Percentiles rank a stretch among this genome's conserved stretches.
phyloP scores from a whole-genome alignment of 345 rosid species.

The Diplotaxis tenuifolia region DNA sequence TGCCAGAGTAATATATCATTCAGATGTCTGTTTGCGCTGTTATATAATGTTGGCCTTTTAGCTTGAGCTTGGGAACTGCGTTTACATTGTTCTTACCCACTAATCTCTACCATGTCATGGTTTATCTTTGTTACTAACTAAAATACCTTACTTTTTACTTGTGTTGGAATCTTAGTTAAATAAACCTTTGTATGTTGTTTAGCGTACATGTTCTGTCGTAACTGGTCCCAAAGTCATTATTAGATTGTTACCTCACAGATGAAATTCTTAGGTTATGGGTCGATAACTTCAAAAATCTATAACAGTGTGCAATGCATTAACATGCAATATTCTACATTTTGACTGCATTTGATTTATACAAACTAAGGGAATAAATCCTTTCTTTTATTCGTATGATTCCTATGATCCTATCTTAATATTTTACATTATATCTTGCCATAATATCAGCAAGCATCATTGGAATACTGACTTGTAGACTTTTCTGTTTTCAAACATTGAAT shows the following conservation, averaged over 20 bases:
- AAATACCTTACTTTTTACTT: constrained; percentile 7
- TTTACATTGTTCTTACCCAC: constrained; percentile 8
- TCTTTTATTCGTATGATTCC: constrained; percentile 7
- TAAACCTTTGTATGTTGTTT: constrained; percentile 8
- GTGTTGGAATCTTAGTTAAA: constrained; percentile 5
- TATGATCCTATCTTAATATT: constrained; percentile 24
- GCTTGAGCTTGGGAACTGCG: constrained; percentile 22
- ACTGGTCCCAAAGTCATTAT: constrained; percentile 4
- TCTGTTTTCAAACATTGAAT: constrained; percentile 59
- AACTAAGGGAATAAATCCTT: constrained; percentile 12
- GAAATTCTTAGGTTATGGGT: constrained; percentile 1
- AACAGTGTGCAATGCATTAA: constrained; percentile 13
- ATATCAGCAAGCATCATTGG: constrained; percentile 48
- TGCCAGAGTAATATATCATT: constrained; percentile 11
- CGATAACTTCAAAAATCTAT: not conserved
- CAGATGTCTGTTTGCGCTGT: constrained; percentile 8
- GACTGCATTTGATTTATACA: constrained; percentile 7
- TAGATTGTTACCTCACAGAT: constrained; percentile 7
- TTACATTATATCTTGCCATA: constrained; percentile 13
- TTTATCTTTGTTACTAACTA: constrained; percentile 14
- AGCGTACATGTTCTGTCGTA: not conserved
- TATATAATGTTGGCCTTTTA: not conserved
- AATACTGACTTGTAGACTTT: constrained; percentile 31
- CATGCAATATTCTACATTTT: constrained; percentile 11
- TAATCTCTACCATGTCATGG: constrained; percentile 1